Evolutionary conservation across 139 green algal species (phyloP).

Genomic region (Edaphochlamys debaryana): DNA sequence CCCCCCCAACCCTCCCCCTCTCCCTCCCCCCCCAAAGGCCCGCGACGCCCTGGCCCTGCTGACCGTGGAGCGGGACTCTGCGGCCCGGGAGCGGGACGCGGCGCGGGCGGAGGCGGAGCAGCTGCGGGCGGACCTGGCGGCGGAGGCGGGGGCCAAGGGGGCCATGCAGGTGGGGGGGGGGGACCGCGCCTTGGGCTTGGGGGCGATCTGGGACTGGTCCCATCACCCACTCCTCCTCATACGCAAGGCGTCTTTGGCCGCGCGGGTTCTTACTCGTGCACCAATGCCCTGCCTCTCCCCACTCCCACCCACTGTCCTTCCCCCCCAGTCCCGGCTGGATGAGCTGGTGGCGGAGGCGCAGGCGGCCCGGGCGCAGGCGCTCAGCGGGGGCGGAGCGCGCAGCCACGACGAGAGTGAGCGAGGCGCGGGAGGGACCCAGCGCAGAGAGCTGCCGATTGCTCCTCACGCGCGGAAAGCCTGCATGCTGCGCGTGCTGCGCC

Average conservation of each 20-base stretch:
- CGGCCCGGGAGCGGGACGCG: slow-evolving; percentile 26
- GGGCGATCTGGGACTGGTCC: too few species aligned
- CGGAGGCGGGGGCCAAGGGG: slow-evolving; percentile 26
- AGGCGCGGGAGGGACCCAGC: too few species aligned
- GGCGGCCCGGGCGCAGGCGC: slow-evolving; percentile 8
- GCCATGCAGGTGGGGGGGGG: slow-evolving; percentile 21
- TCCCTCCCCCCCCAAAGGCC: background rate
- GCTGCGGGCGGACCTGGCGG: slow-evolving; percentile 17
- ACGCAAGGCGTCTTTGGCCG: too few species aligned
- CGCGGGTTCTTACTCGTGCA: too few species aligned
- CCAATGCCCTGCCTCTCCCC: too few species aligned
- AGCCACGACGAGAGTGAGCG: slow-evolving; percentile 28
- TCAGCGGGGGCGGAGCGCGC: background rate
- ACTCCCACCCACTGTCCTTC: background rate
- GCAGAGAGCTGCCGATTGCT: too few species aligned
- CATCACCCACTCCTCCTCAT: too few species aligned
- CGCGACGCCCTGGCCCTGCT: slow-evolving; percentile 17
- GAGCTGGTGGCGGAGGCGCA: slow-evolving; percentile 46
- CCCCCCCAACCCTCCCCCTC: too few species aligned
- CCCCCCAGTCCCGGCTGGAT: slow-evolving; percentile 41
- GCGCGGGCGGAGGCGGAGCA: slow-evolving; percentile 3
- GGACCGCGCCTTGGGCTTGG: background rate
- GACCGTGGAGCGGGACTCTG: slow-evolving; percentile 23
- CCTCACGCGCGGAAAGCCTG: too few species aligned
- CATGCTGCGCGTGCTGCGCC: too few species aligned